Percentiles rank a stretch among this genome's conserved stretches.
Conservation (phyloP, 2,329 filamentous ascomycete species). For the Nannizziopsis barbatae region DNA sequence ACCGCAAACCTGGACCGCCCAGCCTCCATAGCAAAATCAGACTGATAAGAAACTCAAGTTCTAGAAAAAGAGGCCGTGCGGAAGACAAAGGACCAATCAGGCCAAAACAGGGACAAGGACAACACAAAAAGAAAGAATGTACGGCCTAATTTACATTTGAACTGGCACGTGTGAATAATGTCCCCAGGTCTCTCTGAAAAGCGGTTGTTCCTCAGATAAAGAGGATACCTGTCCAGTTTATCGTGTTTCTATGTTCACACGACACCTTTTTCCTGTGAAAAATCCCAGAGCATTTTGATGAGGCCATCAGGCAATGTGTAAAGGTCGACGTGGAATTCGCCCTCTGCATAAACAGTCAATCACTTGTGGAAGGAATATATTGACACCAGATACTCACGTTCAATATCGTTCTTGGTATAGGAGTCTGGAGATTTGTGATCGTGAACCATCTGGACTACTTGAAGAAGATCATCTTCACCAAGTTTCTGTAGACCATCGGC, state of each 20-base stretch:
- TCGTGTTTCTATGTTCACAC: slow-evolving; percentile 18
- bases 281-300: slow-evolving; percentile 93
- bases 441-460: slow-evolving; percentile 95
- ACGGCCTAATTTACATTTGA: slow-evolving; percentile 9
- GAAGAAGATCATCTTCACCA: slow-evolving; percentile 81
- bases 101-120: background rate
- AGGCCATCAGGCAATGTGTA: slow-evolving; percentile 89
- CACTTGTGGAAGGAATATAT: slow-evolving; percentile 25
- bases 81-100: too few relatives aligned
- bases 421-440: slow-evolving; percentile 91
- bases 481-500: slow-evolving; percentile 84
- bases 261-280: slow-evolving; percentile 44
- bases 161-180: background rate
- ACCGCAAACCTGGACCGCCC: background rate
- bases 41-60: too few relatives aligned
- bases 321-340: slow-evolving; percentile 95
- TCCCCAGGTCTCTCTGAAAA: too few relatives aligned
- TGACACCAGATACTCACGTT: slow-evolving; percentile 70
- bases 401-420: slow-evolving; percentile 93
- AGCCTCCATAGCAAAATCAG: too few relatives aligned
- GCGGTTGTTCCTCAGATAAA: too few relatives aligned
- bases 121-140: background rate
- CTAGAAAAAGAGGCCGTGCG: too few relatives aligned
- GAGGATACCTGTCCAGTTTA: too few relatives aligned
- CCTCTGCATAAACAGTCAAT: slow-evolving; percentile 47